These are phyloP conservation scores for Celoporthe dispersa DNA, from an alignment of 2,329 filamentous ascomycete species.

Conservation along the genomic window DNA sequence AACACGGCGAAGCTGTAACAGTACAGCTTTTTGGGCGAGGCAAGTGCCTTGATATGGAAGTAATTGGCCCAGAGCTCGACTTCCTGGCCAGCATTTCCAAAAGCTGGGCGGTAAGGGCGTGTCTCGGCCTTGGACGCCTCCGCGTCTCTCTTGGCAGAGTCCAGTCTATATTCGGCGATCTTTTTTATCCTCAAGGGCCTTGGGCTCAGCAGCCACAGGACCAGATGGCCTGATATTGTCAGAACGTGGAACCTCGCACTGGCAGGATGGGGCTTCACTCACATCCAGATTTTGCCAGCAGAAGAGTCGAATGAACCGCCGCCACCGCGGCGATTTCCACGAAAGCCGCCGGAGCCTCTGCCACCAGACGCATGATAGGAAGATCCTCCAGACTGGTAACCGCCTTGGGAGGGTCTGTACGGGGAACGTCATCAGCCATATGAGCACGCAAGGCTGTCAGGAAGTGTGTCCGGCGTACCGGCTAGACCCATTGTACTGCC, in stretches of 20 bases:
- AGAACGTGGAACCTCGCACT: not conserved
- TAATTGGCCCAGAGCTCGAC: slow-evolving; percentile 60
- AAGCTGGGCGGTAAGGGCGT: not conserved
- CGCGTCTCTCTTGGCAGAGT: not conserved
- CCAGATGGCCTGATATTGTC: not conserved
- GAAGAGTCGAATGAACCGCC: not conserved
- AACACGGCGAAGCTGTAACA: not conserved
- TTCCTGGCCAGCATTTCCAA: slow-evolving; percentile 38
- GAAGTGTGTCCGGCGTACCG: not conserved
- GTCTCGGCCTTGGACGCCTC: not conserved
- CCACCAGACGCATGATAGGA: not conserved
- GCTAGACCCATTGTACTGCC: not conserved
- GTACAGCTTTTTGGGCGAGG: slow-evolving; percentile 20
- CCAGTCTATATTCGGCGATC: not conserved
- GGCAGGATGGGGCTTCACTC: not conserved
- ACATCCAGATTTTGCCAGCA: not conserved
- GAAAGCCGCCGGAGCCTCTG: not conserved
- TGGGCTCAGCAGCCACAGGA: not conserved
- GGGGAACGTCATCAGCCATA: not conserved
- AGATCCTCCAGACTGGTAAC: not conserved
- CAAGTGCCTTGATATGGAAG: slow-evolving; percentile 49
- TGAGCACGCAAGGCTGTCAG: not conserved
- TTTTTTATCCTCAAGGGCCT: not conserved
- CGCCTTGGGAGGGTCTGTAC: not conserved
- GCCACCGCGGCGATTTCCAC: not conserved